A percentile compares a stretch with the other conserved stretches of the same genome.
phyloP scores from a whole-genome alignment of 495 filamentous ascomycete species.

The Lichina pygmaea region DNA sequence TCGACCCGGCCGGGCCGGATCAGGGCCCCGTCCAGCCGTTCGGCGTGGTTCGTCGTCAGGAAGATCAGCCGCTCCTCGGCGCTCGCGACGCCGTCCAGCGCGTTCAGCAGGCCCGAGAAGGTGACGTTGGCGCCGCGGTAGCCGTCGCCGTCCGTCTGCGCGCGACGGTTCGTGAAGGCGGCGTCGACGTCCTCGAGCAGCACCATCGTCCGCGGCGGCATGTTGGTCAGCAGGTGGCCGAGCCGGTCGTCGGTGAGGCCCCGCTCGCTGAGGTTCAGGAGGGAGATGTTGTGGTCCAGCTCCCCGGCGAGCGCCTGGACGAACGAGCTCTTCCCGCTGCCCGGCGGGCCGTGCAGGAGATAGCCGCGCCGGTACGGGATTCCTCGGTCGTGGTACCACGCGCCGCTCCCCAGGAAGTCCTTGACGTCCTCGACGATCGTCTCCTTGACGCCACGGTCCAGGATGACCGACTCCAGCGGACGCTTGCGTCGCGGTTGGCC shows the following conservation, averaged over 20 bases:
- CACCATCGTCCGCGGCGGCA: conserved; percentile 64
- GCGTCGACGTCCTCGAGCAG: conserved; percentile 89
- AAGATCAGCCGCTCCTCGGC: conserved; percentile 84
- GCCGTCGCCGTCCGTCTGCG: conserved; percentile 45
- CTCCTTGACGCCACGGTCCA: conserved; percentile 69
- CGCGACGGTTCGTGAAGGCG: conserved; percentile 56
- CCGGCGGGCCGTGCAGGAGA: conserved; percentile 77
- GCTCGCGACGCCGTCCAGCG: conserved; percentile 82
- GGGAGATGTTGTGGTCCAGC: conserved; percentile 79
- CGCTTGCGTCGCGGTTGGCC: conserved; percentile 71
- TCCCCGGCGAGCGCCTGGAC: conserved; percentile 85
- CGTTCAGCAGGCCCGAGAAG: conserved; percentile 82
- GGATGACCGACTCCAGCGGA: conserved; percentile 63
- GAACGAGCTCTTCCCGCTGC: conserved; percentile 87
- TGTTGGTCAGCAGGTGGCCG: conserved; percentile 63
- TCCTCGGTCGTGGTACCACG: conserved; percentile 85
- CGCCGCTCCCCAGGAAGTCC: conserved; percentile 49
- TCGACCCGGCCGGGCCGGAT: conserved; percentile 82
- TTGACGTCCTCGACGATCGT: conserved; percentile 59
- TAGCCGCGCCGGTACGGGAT: conserved; percentile 91
- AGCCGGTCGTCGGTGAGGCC: conserved; percentile 84
- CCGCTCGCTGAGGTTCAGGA: conserved; percentile 78
- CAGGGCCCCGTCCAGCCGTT: conserved; percentile 65
- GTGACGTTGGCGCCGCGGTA: conserved; percentile 81
- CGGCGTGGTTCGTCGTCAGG: conserved; percentile 84